phyloP scores from a whole-genome alignment of 192 early-diverging fungal species.

The Backusella sp. region DNA sequence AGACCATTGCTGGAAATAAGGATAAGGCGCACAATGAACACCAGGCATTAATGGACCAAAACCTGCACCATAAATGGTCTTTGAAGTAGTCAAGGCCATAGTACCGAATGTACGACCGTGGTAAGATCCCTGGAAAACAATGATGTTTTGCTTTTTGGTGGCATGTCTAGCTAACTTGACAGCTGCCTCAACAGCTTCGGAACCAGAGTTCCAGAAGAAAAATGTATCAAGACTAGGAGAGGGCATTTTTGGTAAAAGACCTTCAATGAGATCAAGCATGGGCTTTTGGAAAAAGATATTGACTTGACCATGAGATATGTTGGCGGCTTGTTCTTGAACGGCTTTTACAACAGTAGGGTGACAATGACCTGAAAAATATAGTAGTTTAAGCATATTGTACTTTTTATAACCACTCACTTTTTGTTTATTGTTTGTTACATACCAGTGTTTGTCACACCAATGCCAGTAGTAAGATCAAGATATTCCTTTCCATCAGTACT shows the following conservation, averaged over 20 bases:
- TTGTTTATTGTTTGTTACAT: neutral
- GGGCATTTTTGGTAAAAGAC: conserved; percentile 38
- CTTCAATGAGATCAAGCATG: conserved; percentile 43
- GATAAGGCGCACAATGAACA: conserved; percentile 40
- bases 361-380: conserved; percentile 33
- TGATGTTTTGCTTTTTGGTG: conserved; percentile 47
- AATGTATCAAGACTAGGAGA: conserved; percentile 37
- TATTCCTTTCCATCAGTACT: conserved; percentile 41
- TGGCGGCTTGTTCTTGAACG: conserved; percentile 47
- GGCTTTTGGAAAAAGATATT: conserved; percentile 43
- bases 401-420: neutral
- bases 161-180: conserved; percentile 43
- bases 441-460: conserved; percentile 47
- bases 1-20: conserved; percentile 40
- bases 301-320: conserved; percentile 40
- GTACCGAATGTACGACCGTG: conserved; percentile 48
- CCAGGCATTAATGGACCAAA: conserved; percentile 47
- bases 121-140: conserved; percentile 45
- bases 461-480: conserved; percentile 44
- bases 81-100: conserved; percentile 46
- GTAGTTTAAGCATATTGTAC: neutral
- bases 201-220: conserved; percentile 46
- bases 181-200: conserved; percentile 45
- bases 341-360: conserved; percentile 49
- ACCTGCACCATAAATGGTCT: conserved; percentile 39